Evolutionary conservation across 2,329 filamentous ascomycete genomes (phyloP).

Genomic region (Madurella mycetomatis): DNA sequence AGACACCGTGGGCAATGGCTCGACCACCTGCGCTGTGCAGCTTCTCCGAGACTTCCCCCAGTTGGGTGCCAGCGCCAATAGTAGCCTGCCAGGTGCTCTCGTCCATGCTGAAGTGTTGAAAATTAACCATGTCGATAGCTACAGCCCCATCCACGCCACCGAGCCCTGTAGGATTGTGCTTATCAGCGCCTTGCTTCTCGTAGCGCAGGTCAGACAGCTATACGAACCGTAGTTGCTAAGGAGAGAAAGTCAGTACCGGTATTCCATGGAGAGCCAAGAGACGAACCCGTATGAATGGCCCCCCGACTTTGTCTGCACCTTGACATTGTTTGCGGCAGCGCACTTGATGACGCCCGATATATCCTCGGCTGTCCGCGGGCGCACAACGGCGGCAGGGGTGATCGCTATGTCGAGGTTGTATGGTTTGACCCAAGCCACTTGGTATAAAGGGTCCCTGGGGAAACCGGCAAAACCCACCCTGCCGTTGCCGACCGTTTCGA

Average conservation of each 20-base stretch:
- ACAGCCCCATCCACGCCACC: constrained; percentile 50
- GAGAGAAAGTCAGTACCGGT: background rate
- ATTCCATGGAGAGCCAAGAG: background rate
- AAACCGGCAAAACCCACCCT: constrained; percentile 45
- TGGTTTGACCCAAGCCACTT: constrained; percentile 46
- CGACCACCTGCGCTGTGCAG: constrained; percentile 49
- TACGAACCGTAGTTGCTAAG: constrained; percentile 9
- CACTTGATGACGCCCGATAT: constrained; percentile 56
- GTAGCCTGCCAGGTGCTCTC: constrained; percentile 48
- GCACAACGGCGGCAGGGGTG: constrained; percentile 52
- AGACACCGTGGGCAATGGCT: constrained; percentile 57
- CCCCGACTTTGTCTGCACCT: constrained; percentile 59
- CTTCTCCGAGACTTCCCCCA: constrained; percentile 47
- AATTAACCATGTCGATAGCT: constrained; percentile 50
- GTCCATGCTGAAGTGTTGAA: constrained; percentile 52
- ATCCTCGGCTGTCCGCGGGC: constrained; percentile 49
- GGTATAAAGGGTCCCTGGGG: constrained; percentile 41
- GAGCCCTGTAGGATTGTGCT: constrained; percentile 29
- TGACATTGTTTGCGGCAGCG: constrained; percentile 44
- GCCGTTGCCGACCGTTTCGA: constrained; percentile 43
- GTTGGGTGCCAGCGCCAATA: constrained; percentile 48
- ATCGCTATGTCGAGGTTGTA: constrained; percentile 50
- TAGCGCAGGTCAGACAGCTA: background rate
- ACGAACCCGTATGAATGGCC: constrained; percentile 59
- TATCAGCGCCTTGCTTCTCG: background rate